Evolutionary conservation across 2,329 filamentous ascomycete genomes (phyloP).

Genomic region (Thelonectria discophora): DNA sequence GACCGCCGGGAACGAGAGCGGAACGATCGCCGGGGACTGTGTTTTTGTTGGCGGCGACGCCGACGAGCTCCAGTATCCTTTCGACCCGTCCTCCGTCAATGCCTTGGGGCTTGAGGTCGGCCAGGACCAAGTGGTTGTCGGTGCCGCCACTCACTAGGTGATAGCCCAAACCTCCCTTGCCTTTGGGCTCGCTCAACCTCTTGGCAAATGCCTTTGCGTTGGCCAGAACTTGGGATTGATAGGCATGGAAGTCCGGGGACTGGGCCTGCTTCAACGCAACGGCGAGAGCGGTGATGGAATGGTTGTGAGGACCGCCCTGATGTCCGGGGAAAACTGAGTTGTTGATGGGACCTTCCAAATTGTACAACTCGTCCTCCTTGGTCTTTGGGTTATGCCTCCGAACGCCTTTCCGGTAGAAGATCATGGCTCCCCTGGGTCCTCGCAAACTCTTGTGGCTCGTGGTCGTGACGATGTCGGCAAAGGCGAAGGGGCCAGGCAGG

Average conservation of each 20-base stretch:
- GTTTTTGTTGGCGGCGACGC: slow-evolving; percentile 99
- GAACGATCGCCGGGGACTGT: slow-evolving; percentile 96
- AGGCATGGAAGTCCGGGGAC: slow-evolving; percentile 87
- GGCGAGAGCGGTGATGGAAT: slow-evolving; percentile 95
- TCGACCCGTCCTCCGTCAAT: slow-evolving; percentile 92
- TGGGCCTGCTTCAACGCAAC: slow-evolving; percentile 96
- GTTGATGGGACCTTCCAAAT: slow-evolving; percentile 94
- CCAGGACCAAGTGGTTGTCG: slow-evolving; percentile 94
- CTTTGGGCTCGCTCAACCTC: slow-evolving; percentile 71
- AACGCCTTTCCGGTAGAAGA: slow-evolving; percentile 96
- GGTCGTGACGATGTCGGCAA: slow-evolving; percentile 94
- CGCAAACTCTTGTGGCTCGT: slow-evolving; percentile 98
- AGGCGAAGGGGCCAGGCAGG: slow-evolving; percentile 86
- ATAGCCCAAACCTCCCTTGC: slow-evolving; percentile 82
- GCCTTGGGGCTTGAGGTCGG: slow-evolving; percentile 87
- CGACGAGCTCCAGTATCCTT: slow-evolving; percentile 88
- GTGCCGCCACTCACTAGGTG: slow-evolving; percentile 93
- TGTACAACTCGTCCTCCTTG: slow-evolving; percentile 85
- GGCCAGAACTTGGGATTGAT: slow-evolving; percentile 88
- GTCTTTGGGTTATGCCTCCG: slow-evolving; percentile 84
- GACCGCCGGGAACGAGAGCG: slow-evolving; percentile 89
- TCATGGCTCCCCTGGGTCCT: slow-evolving; percentile 94
- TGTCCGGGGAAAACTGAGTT: slow-evolving; percentile 97
- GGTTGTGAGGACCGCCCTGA: slow-evolving; percentile 97
- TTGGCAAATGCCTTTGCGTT: slow-evolving; percentile 90